These are phyloP conservation scores for Komagataella populi DNA, from an alignment of 805 yeast species.

Conservation along the genomic window DNA sequence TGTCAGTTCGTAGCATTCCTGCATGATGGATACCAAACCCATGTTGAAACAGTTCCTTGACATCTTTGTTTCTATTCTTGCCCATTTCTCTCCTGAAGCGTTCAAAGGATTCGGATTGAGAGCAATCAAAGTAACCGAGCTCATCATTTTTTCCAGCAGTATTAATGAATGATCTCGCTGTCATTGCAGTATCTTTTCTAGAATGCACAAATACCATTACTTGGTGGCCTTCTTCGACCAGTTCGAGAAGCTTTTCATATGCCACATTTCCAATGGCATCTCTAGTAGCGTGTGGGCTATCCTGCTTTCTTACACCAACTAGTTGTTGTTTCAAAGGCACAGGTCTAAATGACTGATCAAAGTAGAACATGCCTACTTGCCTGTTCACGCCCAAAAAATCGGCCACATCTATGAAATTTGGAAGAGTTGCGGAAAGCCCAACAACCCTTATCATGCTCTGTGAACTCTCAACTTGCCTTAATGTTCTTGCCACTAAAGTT, in stretches of 20 bases:
- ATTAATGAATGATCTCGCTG: constrained; percentile 62
- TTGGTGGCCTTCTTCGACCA: constrained; percentile 53
- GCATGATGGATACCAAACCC: constrained; percentile 98
- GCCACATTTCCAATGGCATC: constrained; percentile 66
- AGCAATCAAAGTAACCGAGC: constrained; percentile 40
- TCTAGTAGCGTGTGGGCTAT: constrained; percentile 58
- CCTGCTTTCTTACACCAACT: constrained; percentile 76
- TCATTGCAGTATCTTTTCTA: constrained; percentile 77
- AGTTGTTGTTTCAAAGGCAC: constrained; percentile 84
- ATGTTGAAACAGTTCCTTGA: constrained; percentile 60
- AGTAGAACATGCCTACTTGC: constrained; percentile 84
- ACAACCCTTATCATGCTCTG: constrained; percentile 91
- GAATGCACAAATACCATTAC: constrained; percentile 88
- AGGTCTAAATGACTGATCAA: constrained; percentile 88
- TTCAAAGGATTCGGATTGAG: constrained; percentile 26
- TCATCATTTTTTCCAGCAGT: constrained; percentile 56
- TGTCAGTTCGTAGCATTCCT: constrained; percentile 84
- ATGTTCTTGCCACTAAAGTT: constrained; percentile 85
- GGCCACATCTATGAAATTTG: constrained; percentile 86
- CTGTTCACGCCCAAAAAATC: constrained; percentile 89
- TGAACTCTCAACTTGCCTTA: constrained; percentile 87
- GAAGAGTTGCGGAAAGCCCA: constrained; percentile 88
- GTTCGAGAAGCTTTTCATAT: constrained; percentile 64
- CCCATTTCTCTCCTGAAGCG: constrained; percentile 51
- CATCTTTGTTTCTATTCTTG: constrained; percentile 61